Evolutionary conservation across 148 eudicot species (phyloP).

Genomic region (Selenicereus undatus): DNA sequence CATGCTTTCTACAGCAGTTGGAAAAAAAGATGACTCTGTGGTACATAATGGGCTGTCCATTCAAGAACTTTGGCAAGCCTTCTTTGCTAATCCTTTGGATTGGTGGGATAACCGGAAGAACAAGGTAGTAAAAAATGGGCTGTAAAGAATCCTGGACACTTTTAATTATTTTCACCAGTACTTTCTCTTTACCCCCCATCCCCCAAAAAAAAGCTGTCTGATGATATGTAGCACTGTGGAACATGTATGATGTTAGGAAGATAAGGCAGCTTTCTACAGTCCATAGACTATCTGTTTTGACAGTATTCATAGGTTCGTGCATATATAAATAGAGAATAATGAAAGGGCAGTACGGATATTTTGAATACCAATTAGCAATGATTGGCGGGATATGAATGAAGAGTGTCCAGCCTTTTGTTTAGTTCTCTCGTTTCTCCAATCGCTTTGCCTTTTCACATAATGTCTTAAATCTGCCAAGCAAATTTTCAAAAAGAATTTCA

Average conservation of each 20-base stretch:
- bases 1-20: conserved; percentile 37
- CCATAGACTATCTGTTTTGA: neutral
- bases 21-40: conserved; percentile 33
- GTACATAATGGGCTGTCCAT: conserved; percentile 40
- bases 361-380: no score
- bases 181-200: no score
- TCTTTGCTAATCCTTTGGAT: conserved; percentile 88
- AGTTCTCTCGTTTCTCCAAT: no score
- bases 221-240: neutral
- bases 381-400: no score
- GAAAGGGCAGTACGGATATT: no score
- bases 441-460: no score
- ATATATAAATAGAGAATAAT: neutral
- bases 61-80: conserved; percentile 97
- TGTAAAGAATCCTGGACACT: no score
- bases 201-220: no score
- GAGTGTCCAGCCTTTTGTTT: no score
- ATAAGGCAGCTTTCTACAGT: neutral
- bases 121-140: conserved; percentile 49
- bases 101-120: conserved; percentile 98
- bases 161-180: no score
- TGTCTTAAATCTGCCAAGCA: no score
- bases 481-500: no score
- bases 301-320: neutral
- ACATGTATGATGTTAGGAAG: neutral